phyloP scores from a whole-genome alignment of 345 rosid genomes.

The Salix suchowensis region DNA sequence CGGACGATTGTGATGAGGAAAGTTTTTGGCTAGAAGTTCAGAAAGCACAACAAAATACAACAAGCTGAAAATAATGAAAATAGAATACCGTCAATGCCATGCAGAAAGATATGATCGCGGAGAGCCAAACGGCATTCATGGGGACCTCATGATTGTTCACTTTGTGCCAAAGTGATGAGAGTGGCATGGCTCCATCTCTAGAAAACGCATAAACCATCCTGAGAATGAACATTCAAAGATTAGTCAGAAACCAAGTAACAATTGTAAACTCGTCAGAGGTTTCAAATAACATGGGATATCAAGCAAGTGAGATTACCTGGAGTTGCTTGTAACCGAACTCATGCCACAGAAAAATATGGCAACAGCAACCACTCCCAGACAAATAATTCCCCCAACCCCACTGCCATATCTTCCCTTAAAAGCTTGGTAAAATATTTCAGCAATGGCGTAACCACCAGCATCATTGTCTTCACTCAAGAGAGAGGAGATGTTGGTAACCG shows the following conservation, averaged over 20 bases:
- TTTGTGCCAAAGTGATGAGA: slow-evolving; percentile 78
- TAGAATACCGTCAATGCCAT: slow-evolving; percentile 84
- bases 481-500: slow-evolving; percentile 69
- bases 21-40: not conserved
- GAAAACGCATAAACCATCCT: slow-evolving; percentile 99
- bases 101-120: slow-evolving; percentile 66
- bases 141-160: slow-evolving; percentile 87
- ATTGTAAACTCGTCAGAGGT: not conserved
- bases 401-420: slow-evolving; percentile 84
- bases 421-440: slow-evolving; percentile 74
- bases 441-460: slow-evolving; percentile 90
- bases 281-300: not conserved
- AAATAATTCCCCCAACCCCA: slow-evolving; percentile 81
- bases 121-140: slow-evolving; percentile 83
- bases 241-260: not conserved
- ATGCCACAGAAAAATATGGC: slow-evolving; percentile 98
- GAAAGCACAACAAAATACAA: not conserved
- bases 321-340: slow-evolving; percentile 95
- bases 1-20: not conserved
- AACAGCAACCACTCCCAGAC: slow-evolving; percentile 78
- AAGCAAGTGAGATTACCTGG: slow-evolving; percentile 49
- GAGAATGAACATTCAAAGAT: slow-evolving; percentile 6
- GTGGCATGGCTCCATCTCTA: slow-evolving; percentile 96
- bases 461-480: slow-evolving; percentile 69
- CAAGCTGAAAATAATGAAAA: not conserved